Evolutionary conservation across 106 monocot species (phyloP).

Genomic region (Dendrobium huoshanense): DNA sequence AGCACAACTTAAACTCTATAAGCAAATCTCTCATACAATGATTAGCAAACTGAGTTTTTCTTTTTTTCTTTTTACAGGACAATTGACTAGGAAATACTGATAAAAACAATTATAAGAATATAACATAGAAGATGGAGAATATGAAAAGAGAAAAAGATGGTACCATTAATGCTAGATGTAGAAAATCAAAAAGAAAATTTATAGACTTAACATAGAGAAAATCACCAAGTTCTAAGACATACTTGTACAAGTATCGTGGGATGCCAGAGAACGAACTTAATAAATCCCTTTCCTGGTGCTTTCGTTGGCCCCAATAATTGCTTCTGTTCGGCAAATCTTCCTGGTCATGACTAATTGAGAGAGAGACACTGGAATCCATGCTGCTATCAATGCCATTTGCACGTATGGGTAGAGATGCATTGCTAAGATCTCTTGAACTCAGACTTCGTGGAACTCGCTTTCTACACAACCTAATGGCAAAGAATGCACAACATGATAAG

Average conservation of each 20-base stretch:
- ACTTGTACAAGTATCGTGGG: constrained; percentile 81
- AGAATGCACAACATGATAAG: constrained; percentile 42
- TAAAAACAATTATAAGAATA: not conserved
- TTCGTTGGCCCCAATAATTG: constrained; percentile 21
- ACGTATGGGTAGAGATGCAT: constrained; percentile 44
- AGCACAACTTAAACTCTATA: not conserved
- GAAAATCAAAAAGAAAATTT: not conserved
- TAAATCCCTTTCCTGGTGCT: constrained; percentile 27
- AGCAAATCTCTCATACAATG: not conserved
- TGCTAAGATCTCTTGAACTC: constrained; percentile 19
- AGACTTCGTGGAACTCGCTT: constrained; percentile 22
- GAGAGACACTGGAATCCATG: constrained; percentile 57
- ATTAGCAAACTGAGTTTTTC: not conserved
- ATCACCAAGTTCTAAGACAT: constrained; percentile 10
- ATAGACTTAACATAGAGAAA: not conserved
- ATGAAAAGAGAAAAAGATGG: not conserved
- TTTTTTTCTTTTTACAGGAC: not conserved
- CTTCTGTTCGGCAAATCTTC: constrained; percentile 13
- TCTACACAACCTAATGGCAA: constrained; percentile 39
- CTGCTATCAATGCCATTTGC: constrained; percentile 43
- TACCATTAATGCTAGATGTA: not conserved
- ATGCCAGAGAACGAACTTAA: constrained; percentile 56
- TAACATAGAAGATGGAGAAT: not conserved
- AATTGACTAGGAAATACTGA: not conserved
- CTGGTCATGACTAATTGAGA: constrained; percentile 19